Evolutionary conservation across 139 green algal species (phyloP).

Genomic region (Deuterostichococcus epilithicus): DNA sequence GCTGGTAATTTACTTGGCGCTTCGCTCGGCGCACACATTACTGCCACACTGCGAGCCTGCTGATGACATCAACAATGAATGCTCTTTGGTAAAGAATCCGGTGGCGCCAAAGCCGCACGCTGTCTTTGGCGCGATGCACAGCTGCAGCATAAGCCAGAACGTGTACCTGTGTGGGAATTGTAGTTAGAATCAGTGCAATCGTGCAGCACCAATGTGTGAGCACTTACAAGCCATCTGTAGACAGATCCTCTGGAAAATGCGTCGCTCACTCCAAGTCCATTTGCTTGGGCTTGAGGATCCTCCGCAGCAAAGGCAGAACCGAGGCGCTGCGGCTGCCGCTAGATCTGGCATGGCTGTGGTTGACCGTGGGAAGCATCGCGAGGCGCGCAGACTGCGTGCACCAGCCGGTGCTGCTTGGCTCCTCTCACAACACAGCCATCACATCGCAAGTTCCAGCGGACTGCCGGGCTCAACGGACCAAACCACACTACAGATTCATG

Average conservation of each 20-base stretch:
- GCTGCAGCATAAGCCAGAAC: slow-evolving; percentile 94
- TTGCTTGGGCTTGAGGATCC: slow-evolving; percentile 72
- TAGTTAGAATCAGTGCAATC: neutral
- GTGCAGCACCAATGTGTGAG: neutral
- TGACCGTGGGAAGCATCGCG: neutral
- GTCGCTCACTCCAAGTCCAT: slow-evolving; percentile 84
- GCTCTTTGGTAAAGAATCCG: neutral
- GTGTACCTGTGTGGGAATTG: slow-evolving; percentile 68
- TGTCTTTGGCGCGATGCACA: slow-evolving; percentile 87
- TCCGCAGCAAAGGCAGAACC: slow-evolving; percentile 56
- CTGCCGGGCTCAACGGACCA: no score
- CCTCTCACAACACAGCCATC: no score
- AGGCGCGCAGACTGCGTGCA: neutral
- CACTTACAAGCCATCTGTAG: neutral
- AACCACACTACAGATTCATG: no score
- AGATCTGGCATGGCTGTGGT: neutral
- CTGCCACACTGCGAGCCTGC: neutral
- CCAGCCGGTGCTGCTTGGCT: no score
- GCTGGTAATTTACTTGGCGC: slow-evolving; percentile 7
- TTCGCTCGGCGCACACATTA: neutral
- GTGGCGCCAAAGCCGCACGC: slow-evolving; percentile 48
- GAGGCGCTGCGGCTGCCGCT: slow-evolving; percentile 1
- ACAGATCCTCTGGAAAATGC: neutral
- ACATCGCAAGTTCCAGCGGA: no score
- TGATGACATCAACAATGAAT: neutral